These are phyloP conservation scores for Rhizopogon vulgaris DNA, from an alignment of 768 basidiomycete genomes.

Conservation along the genomic window DNA sequence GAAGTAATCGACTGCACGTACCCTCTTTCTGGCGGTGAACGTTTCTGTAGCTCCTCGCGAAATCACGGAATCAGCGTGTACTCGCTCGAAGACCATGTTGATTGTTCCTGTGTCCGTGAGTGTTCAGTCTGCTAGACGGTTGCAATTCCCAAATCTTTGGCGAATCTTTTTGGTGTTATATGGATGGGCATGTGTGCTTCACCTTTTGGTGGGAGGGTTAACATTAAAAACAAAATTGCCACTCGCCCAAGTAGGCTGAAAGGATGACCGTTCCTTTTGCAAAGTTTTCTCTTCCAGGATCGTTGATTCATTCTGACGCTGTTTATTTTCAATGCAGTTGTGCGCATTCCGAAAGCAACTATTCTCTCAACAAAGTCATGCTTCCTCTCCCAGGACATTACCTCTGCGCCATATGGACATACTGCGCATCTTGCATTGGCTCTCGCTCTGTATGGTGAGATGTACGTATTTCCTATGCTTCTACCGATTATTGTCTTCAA, in stretches of 20 bases:
- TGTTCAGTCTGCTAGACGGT: conserved; percentile 4
- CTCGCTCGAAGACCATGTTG: conserved; percentile 18
- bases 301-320: not conserved
- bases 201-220: not conserved
- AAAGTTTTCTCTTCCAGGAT: conserved; percentile 1
- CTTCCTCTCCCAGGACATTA: conserved; percentile 38
- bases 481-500: not conserved
- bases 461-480: conserved; percentile 36
- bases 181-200: not conserved
- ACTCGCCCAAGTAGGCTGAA: not conserved
- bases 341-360: conserved; percentile 54
- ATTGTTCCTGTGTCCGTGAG: conserved; percentile 21
- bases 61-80: conserved; percentile 16
- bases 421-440: conserved; percentile 57
- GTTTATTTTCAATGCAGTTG: conserved; percentile 37
- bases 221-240: not conserved
- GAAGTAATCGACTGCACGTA: not conserved
- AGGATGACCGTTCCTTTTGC: not conserved
- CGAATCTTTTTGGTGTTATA: not conserved
- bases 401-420: conserved; percentile 44
- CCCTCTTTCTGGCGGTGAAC: not conserved
- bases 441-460: conserved; percentile 57
- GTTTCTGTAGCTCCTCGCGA: conserved; percentile 7
- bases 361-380: conserved; percentile 59
- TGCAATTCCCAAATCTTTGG: not conserved